phyloP scores from a whole-genome alignment of 2,329 filamentous ascomycete genomes.

The Fusarium anguioides region DNA sequence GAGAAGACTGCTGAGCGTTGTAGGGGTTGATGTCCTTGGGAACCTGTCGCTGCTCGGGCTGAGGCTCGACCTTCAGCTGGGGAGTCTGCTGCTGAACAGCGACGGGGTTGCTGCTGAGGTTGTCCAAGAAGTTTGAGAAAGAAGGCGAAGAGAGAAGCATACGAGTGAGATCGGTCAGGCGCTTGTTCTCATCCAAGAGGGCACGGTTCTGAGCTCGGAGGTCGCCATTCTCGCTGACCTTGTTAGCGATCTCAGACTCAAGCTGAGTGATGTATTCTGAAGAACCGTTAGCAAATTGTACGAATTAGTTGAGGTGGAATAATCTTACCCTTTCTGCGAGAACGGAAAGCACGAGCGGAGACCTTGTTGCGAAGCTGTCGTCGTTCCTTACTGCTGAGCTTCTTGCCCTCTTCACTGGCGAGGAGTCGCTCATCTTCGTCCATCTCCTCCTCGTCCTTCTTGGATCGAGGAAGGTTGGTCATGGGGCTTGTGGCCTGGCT shows the following conservation, averaged over 20 bases:
- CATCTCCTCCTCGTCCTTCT: slow-evolving; percentile 98
- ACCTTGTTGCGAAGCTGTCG: slow-evolving; percentile 99
- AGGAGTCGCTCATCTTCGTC: slow-evolving; percentile 95
- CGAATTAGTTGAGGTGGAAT: neutral
- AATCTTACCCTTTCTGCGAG: slow-evolving; percentile 91
- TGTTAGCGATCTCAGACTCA: slow-evolving; percentile 86
- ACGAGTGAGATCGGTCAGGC: slow-evolving; percentile 79
- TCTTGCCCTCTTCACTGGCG: slow-evolving; percentile 98
- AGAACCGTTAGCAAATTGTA: slow-evolving; percentile 25
- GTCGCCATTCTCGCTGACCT: slow-evolving; percentile 84
- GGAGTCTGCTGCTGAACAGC: slow-evolving; percentile 55
- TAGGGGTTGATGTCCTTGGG: slow-evolving; percentile 77
- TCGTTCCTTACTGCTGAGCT: slow-evolving; percentile 97
- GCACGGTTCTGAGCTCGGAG: slow-evolving; percentile 84
- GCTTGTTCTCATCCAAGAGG: slow-evolving; percentile 86
- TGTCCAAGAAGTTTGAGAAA: slow-evolving; percentile 83
- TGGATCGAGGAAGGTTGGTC: slow-evolving; percentile 77
- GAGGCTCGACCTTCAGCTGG: slow-evolving; percentile 54
- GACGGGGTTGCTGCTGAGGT: slow-evolving; percentile 71
- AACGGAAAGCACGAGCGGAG: slow-evolving; percentile 95
- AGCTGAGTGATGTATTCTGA: slow-evolving; percentile 96
- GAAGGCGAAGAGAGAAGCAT: slow-evolving; percentile 84
- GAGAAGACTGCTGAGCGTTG: slow-evolving; percentile 63
- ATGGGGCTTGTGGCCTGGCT: slow-evolving; percentile 59
- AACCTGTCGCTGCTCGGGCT: slow-evolving; percentile 60